phyloP scores from a whole-genome alignment of 2,329 filamentous ascomycete genomes.

The Pyrenophora teres region DNA sequence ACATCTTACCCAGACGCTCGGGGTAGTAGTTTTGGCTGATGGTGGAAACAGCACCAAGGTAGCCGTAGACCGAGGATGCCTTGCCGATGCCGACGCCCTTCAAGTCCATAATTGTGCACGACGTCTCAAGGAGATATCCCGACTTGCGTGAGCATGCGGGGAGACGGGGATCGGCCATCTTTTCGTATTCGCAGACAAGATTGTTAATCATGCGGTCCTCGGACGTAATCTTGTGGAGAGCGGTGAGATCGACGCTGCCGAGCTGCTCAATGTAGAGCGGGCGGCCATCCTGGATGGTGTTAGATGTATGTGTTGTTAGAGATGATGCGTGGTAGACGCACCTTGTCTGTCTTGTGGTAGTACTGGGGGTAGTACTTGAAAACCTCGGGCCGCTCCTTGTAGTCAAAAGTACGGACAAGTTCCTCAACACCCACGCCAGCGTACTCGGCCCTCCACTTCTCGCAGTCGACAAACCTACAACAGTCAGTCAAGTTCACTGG shows the following conservation, averaged over 20 bases:
- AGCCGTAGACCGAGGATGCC: slow-evolving; percentile 82
- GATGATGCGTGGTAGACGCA: slow-evolving; percentile 34
- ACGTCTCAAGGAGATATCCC: slow-evolving; percentile 90
- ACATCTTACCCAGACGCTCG: slow-evolving; percentile 92
- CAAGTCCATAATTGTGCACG: slow-evolving; percentile 97
- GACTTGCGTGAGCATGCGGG: slow-evolving; percentile 94
- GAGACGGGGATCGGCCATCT: slow-evolving; percentile 87
- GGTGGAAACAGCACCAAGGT: slow-evolving; percentile 80
- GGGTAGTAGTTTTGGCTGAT: slow-evolving; percentile 99
- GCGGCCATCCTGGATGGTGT: slow-evolving; percentile 74
- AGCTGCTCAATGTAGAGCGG: slow-evolving; percentile 97
- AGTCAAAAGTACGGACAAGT: slow-evolving; percentile 79
- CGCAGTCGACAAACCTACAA: slow-evolving; percentile 82
- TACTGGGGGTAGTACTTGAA: slow-evolving; percentile 96
- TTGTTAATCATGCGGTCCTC: slow-evolving; percentile 94
- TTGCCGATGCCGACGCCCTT: slow-evolving; percentile 88
- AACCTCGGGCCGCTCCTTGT: slow-evolving; percentile 81
- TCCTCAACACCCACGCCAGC: slow-evolving; percentile 71
- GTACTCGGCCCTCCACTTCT: slow-evolving; percentile 89
- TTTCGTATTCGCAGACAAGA: slow-evolving; percentile 97
- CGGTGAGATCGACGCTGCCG: slow-evolving; percentile 86
- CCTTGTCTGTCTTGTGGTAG: slow-evolving; percentile 95
- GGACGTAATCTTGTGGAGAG: slow-evolving; percentile 92
- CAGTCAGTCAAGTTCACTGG: slow-evolving; percentile 27
- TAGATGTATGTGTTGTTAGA: slow-evolving; percentile 5